A percentile compares a stretch with the other conserved stretches of the same genome.
Evolutionary conservation across 208 protist species (phyloP).

Genomic region (Trypanosoma cruzi): DNA sequence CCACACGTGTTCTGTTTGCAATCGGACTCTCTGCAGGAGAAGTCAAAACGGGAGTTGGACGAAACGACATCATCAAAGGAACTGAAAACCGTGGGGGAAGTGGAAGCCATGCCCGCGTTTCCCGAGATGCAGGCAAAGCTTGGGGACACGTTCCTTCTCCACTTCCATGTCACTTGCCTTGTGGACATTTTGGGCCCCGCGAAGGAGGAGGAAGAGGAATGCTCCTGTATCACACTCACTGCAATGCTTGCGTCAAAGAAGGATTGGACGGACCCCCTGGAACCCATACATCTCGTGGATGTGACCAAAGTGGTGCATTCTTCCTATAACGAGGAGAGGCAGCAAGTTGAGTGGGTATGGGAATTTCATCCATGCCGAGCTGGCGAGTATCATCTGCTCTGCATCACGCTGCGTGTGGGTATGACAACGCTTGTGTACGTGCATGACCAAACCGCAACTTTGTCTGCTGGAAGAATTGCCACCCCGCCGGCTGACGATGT

Average conservation of each 20-base stretch:
- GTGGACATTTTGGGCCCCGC: conserved; percentile 32
- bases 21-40: conserved; percentile 3
- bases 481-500: neutral
- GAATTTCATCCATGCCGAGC: conserved; percentile 61
- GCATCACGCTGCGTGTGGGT: conserved; percentile 45
- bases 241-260: conserved; percentile 68
- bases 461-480: neutral
- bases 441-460: neutral
- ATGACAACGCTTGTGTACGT: conserved; percentile 26
- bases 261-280: conserved; percentile 55
- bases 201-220: neutral
- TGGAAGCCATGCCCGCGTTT: neutral
- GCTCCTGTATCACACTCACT: conserved; percentile 13
- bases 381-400: conserved; percentile 59
- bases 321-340: conserved; percentile 36
- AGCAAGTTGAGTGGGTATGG: conserved; percentile 39
- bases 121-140: conserved; percentile 24
- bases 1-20: conserved; percentile 13
- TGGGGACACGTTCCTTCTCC: conserved; percentile 37
- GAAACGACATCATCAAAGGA: neutral
- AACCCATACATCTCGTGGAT: conserved; percentile 64
- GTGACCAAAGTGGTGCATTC: conserved; percentile 17
- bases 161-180: conserved; percentile 29
- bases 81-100: neutral
- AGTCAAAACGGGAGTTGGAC: neutral